Evolutionary conservation across 2,329 filamentous ascomycete genomes (phyloP).

Genomic region (Lomentospora prolificans): DNA sequence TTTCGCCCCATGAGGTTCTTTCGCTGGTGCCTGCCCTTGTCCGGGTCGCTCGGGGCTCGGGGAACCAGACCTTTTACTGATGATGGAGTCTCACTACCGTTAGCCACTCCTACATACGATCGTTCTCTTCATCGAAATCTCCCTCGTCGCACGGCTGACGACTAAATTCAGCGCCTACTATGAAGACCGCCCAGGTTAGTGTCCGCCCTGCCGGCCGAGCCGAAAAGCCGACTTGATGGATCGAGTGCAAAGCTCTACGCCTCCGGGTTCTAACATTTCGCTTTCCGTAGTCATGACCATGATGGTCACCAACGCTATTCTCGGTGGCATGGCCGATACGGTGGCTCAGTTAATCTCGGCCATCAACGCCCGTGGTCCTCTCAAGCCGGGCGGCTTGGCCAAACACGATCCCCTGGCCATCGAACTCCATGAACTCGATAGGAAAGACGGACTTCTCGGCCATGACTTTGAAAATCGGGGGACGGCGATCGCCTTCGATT

Average conservation of each 20-base stretch:
- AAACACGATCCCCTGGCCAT: constrained; percentile 69
- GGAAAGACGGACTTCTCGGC: constrained; percentile 44
- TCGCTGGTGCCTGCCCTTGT: too few relatives aligned
- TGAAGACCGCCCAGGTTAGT: constrained; percentile 71
- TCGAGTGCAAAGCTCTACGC: background rate
- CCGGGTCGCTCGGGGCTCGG: constrained; percentile 1
- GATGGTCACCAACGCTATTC: constrained; percentile 96
- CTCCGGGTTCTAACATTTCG: background rate
- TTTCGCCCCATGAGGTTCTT: too few relatives aligned
- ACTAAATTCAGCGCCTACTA: constrained; percentile 92
- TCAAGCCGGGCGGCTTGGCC: constrained; percentile 48
- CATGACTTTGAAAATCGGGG: constrained; percentile 22
- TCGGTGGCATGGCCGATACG: constrained; percentile 92
- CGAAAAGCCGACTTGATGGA: constrained; percentile 5
- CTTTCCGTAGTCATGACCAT: constrained; percentile 72
- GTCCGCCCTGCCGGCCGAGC: background rate
- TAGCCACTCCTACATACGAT: constrained; percentile 82
- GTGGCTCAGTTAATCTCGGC: constrained; percentile 89
- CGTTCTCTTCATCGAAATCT: constrained; percentile 82
- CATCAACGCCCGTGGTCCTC: constrained; percentile 56
- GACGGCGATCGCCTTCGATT: constrained; percentile 81
- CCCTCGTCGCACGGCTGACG: constrained; percentile 69
- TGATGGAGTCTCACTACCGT: constrained; percentile 9
- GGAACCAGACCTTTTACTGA: background rate
- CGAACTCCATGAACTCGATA: constrained; percentile 80